Conservation (phyloP, 106 monocot genomes). For the Acorus gramineus region DNA sequence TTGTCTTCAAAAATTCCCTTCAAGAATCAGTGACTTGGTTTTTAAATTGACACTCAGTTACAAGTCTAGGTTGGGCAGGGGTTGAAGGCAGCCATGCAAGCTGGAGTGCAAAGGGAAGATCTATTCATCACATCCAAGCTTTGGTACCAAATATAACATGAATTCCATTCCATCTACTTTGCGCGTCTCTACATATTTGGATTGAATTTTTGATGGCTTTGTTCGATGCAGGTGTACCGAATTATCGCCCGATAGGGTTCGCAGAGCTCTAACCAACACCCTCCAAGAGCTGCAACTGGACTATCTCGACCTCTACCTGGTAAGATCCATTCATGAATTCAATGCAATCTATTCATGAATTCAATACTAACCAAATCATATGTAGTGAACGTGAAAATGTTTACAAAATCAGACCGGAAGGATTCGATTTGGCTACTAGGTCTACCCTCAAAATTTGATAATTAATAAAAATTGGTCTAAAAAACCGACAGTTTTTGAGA, state of each 20-base stretch:
- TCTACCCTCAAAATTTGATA: no score
- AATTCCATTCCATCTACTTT: neutral
- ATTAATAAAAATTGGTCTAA: no score
- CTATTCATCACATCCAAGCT: constrained; percentile 53
- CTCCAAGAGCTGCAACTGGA: constrained; percentile 45
- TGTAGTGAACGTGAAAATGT: no score
- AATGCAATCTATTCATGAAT: no score
- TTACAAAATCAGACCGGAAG: no score
- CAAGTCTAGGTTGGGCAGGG: constrained; percentile 32
- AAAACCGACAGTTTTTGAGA: no score
- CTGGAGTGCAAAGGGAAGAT: constrained; percentile 37
- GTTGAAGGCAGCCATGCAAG: constrained; percentile 40
- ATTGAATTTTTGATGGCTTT: neutral
- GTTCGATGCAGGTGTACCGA: constrained; percentile 35
- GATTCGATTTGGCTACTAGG: no score
- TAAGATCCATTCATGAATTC: constrained; percentile 3
- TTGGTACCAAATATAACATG: constrained; percentile 19
- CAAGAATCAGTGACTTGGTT: no score
- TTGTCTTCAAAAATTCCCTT: no score
- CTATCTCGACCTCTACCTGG: constrained; percentile 51
- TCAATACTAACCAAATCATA: no score
- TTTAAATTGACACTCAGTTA: no score
- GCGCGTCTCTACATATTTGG: neutral
- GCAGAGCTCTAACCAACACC: constrained; percentile 21
- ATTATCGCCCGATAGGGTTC: constrained; percentile 42